Evolutionary conservation across 768 basidiomycete genomes (phyloP), one percentile per base, ranked within the genome.

Genomic region (Russula ochroleuca): DNA sequence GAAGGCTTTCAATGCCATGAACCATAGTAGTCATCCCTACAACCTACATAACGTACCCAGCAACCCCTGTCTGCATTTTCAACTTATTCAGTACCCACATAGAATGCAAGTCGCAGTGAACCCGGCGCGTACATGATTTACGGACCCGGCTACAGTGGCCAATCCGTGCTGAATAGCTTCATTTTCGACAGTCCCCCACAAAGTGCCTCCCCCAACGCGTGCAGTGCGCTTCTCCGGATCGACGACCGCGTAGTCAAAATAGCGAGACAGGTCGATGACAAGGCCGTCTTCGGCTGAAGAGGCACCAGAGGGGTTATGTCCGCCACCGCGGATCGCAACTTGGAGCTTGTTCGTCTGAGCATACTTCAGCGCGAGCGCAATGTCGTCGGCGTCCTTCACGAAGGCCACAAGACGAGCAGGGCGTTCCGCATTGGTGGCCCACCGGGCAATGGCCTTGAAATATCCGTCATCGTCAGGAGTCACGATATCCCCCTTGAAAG

Each of bases 211-310:
- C 1, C 77, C 79, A 17, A 82, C 77, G 57, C 76, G 75, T 7
- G 72, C 80, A 2, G 76, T 65, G 59, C 72, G 75, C 60, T 73
- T 71, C n/a, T 74, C 73, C 7, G 75, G 70, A 54, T 81, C 77
- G 54, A 81, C 73, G 3, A 70, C 65, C 0, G 75, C 79, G 3
- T 67, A 69, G 62, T 74, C 76, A 56, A 81, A 23, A 61, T 81
- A 74, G 15, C 75, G 74, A 35, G 78, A 79, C 10, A 81, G 75
- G 64, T 83, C 82, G 61, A 83, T 77, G 13, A 83, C 80, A 33
- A 83, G 63, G 17, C 83, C 81, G 38, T 76, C 78, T 35, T 80
- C 74, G 23, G 68, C 68, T 5, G 81, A 81, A 2, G 80, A 81
- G 5, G 78, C 73, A 7, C 78, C 81, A 23, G 76, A 68, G 4